Evolutionary conservation across 208 protist species (phyloP).

Genomic region (Endotrypanum monterogeii): DNA sequence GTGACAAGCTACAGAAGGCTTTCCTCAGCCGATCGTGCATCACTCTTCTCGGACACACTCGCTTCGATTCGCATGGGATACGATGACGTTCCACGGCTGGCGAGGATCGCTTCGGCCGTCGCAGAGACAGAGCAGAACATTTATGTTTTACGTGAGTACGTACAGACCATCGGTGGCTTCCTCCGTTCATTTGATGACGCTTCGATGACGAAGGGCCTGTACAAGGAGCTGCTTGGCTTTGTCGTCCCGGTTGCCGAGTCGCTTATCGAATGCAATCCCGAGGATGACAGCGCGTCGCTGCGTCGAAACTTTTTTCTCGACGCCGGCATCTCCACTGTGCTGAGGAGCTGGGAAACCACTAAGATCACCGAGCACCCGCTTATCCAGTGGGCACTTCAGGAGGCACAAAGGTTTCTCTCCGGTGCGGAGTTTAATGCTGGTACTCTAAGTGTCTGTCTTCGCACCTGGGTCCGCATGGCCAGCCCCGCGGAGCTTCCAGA

Average conservation of each 20-base stretch:
- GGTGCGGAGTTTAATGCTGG: constrained; percentile 37
- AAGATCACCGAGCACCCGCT: constrained; percentile 32
- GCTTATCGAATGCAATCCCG: constrained; percentile 11
- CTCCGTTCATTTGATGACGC: constrained; percentile 45
- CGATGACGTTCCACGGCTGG: constrained; percentile 57
- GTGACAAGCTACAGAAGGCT: constrained; percentile 53
- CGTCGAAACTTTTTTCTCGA: constrained; percentile 44
- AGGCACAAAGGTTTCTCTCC: constrained; percentile 55
- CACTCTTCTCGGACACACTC: constrained; percentile 75
- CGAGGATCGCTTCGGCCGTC: constrained; percentile 39
- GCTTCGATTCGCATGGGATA: constrained; percentile 78
- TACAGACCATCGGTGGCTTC: constrained; percentile 37
- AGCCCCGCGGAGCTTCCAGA: constrained; percentile 12
- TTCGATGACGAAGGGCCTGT: constrained; percentile 24
- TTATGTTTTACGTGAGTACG: constrained; percentile 62
- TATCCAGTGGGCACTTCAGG: constrained; percentile 63
- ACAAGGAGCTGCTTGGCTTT: constrained; percentile 33
- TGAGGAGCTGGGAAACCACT: constrained; percentile 13
- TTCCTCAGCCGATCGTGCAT: constrained; percentile 44
- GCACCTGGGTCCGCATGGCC: constrained; percentile 50
- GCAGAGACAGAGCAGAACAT: constrained; percentile 47
- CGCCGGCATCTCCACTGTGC: constrained; percentile 29
- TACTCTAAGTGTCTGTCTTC: constrained; percentile 50
- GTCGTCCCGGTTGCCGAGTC: constrained; percentile 33
- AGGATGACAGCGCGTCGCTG: constrained; percentile 30